Percentiles rank a stretch among this genome's conserved stretches.
phyloP scores from a whole-genome alignment of 306 rosid genomes.

The Cucumis sativus region Cucumber_9930_V3 NC_026659.2:1678001-1678500 shows the following conservation, averaged over 20 bases:
- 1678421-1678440: not conserved
- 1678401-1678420: not conserved
- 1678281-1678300: constrained; percentile 62
- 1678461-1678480: constrained; percentile 46
- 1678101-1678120: not conserved
- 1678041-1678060: constrained; percentile 85
- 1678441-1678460: not conserved
- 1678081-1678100: constrained; percentile 14
- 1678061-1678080: constrained; percentile 53
- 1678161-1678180: not conserved
- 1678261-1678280: constrained; percentile 80
- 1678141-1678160: not conserved
- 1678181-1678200: constrained; percentile 62
- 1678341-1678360: constrained; percentile 25
- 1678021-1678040: constrained; percentile 60
- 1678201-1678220: constrained; percentile 95
- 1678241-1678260: constrained; percentile 72
- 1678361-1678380: constrained; percentile 60
- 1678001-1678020: not conserved
- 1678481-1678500: constrained; percentile 59
- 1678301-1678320: constrained; percentile 61
- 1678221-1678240: constrained; percentile 73
- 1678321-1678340: constrained; percentile 39
- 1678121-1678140: not conserved
- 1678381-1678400: not conserved